phyloP scores from a whole-genome alignment of 352 stramenopile genomes.

The Phytophthora syringae region DNA sequence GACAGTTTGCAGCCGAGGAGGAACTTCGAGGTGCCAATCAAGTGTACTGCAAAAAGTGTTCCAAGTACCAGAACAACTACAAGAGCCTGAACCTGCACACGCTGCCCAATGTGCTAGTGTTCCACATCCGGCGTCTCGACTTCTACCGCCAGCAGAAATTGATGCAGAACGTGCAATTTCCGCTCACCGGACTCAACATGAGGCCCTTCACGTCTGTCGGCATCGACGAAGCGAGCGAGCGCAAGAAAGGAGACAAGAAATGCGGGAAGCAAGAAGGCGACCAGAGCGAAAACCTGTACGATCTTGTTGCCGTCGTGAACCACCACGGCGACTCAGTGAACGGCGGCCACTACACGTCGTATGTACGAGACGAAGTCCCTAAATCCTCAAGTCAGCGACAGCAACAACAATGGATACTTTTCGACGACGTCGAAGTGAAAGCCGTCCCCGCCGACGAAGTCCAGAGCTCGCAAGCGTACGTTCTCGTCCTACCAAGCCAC shows the following conservation, averaged over 20 bases:
- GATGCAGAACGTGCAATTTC: slow-evolving; percentile 56
- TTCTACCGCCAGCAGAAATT: slow-evolving; percentile 72
- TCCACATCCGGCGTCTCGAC: slow-evolving; percentile 82
- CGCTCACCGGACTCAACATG: slow-evolving; percentile 49
- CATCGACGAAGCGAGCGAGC: slow-evolving; percentile 25
- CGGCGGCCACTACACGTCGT: slow-evolving; percentile 78
- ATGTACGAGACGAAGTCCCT: slow-evolving; percentile 31
- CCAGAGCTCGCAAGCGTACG: slow-evolving; percentile 61
- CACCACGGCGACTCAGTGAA: slow-evolving; percentile 77
- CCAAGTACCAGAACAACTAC: slow-evolving; percentile 60
- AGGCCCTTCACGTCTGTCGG: slow-evolving; percentile 39
- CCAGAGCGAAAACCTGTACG: slow-evolving; percentile 54
- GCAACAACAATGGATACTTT: slow-evolving; percentile 57
- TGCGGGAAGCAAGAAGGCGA: slow-evolving; percentile 16
- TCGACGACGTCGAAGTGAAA: slow-evolving; percentile 63
- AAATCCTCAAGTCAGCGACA: slow-evolving; percentile 3
- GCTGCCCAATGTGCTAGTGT: slow-evolving; percentile 72
- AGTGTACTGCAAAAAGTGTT: slow-evolving; percentile 67
- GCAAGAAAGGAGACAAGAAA: slow-evolving; percentile 22
- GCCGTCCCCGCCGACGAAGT: slow-evolving; percentile 46
- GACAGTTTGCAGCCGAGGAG: slow-evolving; percentile 60
- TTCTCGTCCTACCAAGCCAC: background rate
- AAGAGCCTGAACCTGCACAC: slow-evolving; percentile 71
- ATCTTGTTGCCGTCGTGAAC: slow-evolving; percentile 66
- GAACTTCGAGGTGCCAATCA: slow-evolving; percentile 62